Evolutionary conservation across 331 rosid genomes (phyloP), one percentile per base, ranked within the genome.

Genomic region (Malus hybrid): DNA sequence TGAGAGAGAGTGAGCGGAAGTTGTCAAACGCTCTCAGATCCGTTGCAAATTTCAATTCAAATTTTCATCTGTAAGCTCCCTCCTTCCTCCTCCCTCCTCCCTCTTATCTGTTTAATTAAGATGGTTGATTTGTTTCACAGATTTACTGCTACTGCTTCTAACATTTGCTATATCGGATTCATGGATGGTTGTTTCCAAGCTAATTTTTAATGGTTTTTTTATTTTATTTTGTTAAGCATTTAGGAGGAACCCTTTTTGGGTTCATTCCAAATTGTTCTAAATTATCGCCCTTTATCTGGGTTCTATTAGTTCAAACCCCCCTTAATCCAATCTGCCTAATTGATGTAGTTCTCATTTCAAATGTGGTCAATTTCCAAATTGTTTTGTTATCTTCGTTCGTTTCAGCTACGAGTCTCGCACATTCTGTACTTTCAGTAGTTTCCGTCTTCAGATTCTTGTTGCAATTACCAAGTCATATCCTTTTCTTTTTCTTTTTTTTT

Each of bases 41-140:
- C 29, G 4, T 36, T 36, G 52, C 68, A 30, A 15, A 30, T 30
- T 29, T 30, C 68, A 28, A 28, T 63, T 77, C 80, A 77, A 69
- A 77, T 58, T 61, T 22, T 36, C 14, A 60, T 7, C 55, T 8
- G 80, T 77, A 69, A 77, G 80, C 22, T 58, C 70, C 48, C 62
- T 60, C 61, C 62, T 19, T 16, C 79, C 57, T 32, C 24, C 1
- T 48, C 19, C 53, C 19, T 14, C 24, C 1, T 48, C 19, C 53
- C 19, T 14, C 7, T 6, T 52, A 52, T 52, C 57, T 52, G 57
- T 52, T 52, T 52, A 52, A 52, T 52, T 52, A 15, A 52, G 57
- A 5, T 50, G 24, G 6, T 65, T 30, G 9, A 32, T 70, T 70
- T 18, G 29, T 10, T 20, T 42, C 48, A 7, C 29, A 36, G 69